Evolutionary conservation across 2,329 filamentous ascomycete genomes (phyloP).

Genomic region (Canariomyces notabilis): DNA sequence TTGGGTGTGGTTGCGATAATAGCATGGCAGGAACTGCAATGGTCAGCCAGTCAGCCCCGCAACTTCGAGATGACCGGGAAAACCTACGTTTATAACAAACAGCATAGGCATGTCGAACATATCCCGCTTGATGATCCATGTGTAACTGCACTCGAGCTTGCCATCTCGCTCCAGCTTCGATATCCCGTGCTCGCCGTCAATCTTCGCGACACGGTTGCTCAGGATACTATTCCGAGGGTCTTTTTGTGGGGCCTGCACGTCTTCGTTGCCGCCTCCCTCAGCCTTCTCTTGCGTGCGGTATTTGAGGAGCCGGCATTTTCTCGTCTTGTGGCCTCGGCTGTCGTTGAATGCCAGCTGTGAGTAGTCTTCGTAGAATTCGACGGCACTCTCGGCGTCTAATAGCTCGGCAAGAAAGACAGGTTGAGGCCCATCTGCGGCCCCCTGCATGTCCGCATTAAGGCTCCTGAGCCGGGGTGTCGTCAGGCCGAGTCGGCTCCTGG

Average conservation of each 20-base stretch:
- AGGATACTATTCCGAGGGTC: slow-evolving; percentile 46
- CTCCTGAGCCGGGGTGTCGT: slow-evolving; percentile 49
- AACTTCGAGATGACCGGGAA: neutral
- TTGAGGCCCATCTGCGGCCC: slow-evolving; percentile 48
- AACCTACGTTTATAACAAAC: slow-evolving; percentile 94
- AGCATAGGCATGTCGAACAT: slow-evolving; percentile 98
- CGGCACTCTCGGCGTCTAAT: slow-evolving; percentile 86
- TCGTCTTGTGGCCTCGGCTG: slow-evolving; percentile 76
- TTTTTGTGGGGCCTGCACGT: slow-evolving; percentile 40
- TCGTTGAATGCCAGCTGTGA: slow-evolving; percentile 88
- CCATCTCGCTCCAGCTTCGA: slow-evolving; percentile 79
- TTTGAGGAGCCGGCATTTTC: slow-evolving; percentile 80
- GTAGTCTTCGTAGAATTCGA: slow-evolving; percentile 95
- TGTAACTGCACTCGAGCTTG: slow-evolving; percentile 91
- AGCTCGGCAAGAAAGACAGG: slow-evolving; percentile 89
- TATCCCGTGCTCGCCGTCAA: slow-evolving; percentile 72
- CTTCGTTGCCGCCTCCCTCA: slow-evolving; percentile 29
- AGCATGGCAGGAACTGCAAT: slow-evolving; percentile 53
- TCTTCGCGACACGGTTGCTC: slow-evolving; percentile 56
- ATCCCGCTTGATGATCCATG: slow-evolving; percentile 94
- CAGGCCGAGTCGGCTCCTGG: slow-evolving; percentile 37
- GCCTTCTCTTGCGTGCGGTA: slow-evolving; percentile 70
- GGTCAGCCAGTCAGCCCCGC: slow-evolving; percentile 19
- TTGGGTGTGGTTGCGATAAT: slow-evolving; percentile 54
- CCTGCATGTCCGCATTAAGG: slow-evolving; percentile 35